Percentiles rank a stretch among this genome's conserved stretches.
phyloP scores from a whole-genome alignment of 352 stramenopile genomes.

The Elongisporangium senticosum region DNA sequence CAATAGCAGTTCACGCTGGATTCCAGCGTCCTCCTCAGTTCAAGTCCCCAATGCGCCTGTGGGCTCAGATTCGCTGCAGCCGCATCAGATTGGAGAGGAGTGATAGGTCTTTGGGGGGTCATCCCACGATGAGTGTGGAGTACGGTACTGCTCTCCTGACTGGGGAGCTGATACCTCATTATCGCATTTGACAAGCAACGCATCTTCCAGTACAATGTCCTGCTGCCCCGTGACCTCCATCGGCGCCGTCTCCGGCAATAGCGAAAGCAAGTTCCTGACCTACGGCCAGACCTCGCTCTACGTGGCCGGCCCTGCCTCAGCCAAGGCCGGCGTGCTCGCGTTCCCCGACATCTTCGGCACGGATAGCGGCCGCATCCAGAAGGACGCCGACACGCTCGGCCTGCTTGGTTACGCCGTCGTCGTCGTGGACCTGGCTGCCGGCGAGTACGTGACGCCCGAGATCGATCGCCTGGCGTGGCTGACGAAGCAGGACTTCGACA shows the following conservation, averaged over 20 bases:
- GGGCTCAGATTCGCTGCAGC: too few relatives aligned
- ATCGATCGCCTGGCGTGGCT: conserved; percentile 6
- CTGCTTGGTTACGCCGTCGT: conserved; percentile 43
- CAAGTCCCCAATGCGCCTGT: too few relatives aligned
- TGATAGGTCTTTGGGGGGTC: too few relatives aligned
- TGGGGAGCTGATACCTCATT: too few relatives aligned
- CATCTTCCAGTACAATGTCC: conserved; percentile 19
- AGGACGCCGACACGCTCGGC: conserved; percentile 37
- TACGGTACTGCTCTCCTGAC: too few relatives aligned
- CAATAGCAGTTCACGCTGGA: too few relatives aligned
- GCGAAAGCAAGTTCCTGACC: conserved; percentile 9
- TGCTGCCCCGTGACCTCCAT: conserved; percentile 33
- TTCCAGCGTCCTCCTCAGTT: too few relatives aligned
- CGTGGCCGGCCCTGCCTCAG: conserved; percentile 16
- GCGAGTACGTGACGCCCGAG: conserved; percentile 19
- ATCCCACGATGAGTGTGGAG: too few relatives aligned
- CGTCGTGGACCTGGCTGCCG: conserved; percentile 30
- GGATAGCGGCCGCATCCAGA: conserved; percentile 45
- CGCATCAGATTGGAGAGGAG: too few relatives aligned
- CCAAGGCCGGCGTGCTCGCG: conserved; percentile 28
- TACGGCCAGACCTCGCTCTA: conserved; percentile 27
- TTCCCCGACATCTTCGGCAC: conserved; percentile 44
- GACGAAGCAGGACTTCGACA: conserved; percentile 14
- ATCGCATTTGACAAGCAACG: neutral
- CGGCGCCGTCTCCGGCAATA: conserved; percentile 13